phyloP scores from a whole-genome alignment of 2,329 filamentous ascomycete species.

The Venturiaceae sp. region DNA sequence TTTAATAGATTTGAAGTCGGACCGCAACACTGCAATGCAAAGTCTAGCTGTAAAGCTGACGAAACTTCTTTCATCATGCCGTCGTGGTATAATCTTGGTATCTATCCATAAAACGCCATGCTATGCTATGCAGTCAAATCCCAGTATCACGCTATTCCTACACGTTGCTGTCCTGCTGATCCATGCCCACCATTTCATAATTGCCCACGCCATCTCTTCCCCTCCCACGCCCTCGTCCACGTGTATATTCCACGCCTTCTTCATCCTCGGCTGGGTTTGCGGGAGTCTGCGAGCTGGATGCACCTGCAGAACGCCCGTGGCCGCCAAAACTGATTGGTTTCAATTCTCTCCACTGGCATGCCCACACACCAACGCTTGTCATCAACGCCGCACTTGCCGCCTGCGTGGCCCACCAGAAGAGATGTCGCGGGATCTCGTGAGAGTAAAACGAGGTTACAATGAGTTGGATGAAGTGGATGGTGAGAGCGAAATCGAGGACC shows the following conservation, averaged over 20 bases:
- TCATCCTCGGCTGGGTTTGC: conserved; percentile 16
- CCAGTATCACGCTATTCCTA: conserved; percentile 12
- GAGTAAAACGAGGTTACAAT: conserved; percentile 70
- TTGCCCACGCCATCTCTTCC: conserved; percentile 34
- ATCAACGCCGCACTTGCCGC: conserved; percentile 51
- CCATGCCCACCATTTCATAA: conserved; percentile 39
- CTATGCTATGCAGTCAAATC: conserved; percentile 12
- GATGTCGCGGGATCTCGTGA: conserved; percentile 61
- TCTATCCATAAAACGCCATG: conserved; percentile 4
- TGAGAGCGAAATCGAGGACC: conserved; percentile 87
- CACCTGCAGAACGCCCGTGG: conserved; percentile 19
- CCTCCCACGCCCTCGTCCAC: conserved; percentile 18
- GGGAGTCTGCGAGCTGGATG: conserved; percentile 12
- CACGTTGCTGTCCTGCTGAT: conserved; percentile 22
- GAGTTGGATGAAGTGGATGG: conserved; percentile 76
- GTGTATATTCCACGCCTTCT: conserved; percentile 17
- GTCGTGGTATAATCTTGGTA: not conserved
- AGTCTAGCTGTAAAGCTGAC: not conserved
- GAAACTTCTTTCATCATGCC: not conserved
- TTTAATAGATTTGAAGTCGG: not conserved
- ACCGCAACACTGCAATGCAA: too few relatives aligned
- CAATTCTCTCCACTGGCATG: conserved; percentile 82
- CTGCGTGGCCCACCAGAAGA: conserved; percentile 79
- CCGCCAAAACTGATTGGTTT: conserved; percentile 81
- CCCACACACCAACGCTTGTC: conserved; percentile 73